phyloP scores from a whole-genome alignment of 306 rosid genomes.

The Urtica urens region DNA sequence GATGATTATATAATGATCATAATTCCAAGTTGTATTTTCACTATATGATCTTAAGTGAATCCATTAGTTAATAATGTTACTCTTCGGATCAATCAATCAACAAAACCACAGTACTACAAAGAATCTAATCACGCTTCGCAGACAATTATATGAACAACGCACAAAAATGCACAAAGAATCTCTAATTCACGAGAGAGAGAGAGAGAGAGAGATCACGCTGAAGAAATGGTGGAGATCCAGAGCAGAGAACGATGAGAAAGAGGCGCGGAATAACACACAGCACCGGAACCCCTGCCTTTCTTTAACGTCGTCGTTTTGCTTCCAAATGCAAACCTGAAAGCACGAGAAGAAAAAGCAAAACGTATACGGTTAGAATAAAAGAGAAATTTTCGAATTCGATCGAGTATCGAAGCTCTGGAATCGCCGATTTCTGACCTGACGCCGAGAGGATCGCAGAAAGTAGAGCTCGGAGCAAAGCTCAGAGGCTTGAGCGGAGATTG shows the following conservation, averaged over 20 bases:
- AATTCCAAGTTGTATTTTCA: no score
- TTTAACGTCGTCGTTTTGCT: conserved; percentile 12
- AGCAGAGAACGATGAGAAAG: conserved; percentile 40
- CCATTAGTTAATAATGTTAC: no score
- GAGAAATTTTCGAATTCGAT: not conserved
- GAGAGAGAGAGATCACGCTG: conserved; percentile 35
- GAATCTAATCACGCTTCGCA: no score
- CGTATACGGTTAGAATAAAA: no score
- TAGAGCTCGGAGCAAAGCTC: not conserved
- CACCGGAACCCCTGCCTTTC: conserved; percentile 22
- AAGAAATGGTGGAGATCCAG: conserved; percentile 48
- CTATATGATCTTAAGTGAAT: no score
- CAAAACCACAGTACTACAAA: not conserved
- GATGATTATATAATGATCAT: no score
- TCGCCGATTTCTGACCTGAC: conserved; percentile 16
- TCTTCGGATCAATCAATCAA: no score
- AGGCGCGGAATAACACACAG: conserved; percentile 44
- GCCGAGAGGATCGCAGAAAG: conserved; percentile 22
- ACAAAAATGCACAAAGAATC: not conserved
- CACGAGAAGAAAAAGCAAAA: not conserved
- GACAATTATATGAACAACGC: no score
- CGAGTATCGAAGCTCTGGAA: not conserved
- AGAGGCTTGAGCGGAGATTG: conserved; percentile 10
- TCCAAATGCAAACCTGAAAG: conserved; percentile 26
- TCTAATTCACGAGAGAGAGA: not conserved